Conservation (phyloP, 2,329 filamentous ascomycete genomes). For the Colletotrichum chlorophyti region DNA sequence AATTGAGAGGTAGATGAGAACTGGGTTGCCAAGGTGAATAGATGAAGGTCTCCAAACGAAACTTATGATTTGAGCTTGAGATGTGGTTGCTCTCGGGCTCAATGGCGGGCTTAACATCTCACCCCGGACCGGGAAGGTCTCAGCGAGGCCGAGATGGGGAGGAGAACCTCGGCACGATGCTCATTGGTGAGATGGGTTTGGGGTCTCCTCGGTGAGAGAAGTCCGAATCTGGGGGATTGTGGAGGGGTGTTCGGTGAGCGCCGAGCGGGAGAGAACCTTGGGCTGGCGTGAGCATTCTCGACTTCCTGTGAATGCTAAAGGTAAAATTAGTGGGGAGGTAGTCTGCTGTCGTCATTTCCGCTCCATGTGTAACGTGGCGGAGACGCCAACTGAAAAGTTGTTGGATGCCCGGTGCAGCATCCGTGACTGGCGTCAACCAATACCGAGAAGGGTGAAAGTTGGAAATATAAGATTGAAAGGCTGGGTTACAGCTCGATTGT, state of each 20-base stretch:
- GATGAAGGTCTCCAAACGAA: neutral
- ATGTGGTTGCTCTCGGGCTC: constrained; percentile 8
- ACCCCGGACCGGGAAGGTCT: constrained; percentile 19
- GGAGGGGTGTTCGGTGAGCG: neutral
- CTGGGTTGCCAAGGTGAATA: neutral
- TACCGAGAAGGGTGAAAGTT: neutral
- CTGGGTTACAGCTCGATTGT: no score
- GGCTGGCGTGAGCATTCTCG: no score
- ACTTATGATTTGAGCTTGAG: neutral
- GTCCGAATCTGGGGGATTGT: constrained; percentile 22
- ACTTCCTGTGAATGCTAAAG: no score
- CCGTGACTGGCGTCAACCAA: neutral
- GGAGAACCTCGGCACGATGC: constrained; percentile 22
- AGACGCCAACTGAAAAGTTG: neutral
- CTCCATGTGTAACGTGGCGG: constrained; percentile 1
- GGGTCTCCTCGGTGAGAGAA: constrained; percentile 11
- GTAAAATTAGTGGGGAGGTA: no score
- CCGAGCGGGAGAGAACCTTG: no score
- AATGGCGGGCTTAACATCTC: no score
- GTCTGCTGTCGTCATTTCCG: neutral
- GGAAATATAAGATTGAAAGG: neutral
- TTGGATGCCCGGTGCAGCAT: neutral
- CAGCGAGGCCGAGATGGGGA: constrained; percentile 8
- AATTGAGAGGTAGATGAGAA: neutral
- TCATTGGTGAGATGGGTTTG: neutral